Base-by-base conservation (phyloP, 2,329 filamentous ascomycete genomes). In the Phyllosticta citrichinensis region DNA sequence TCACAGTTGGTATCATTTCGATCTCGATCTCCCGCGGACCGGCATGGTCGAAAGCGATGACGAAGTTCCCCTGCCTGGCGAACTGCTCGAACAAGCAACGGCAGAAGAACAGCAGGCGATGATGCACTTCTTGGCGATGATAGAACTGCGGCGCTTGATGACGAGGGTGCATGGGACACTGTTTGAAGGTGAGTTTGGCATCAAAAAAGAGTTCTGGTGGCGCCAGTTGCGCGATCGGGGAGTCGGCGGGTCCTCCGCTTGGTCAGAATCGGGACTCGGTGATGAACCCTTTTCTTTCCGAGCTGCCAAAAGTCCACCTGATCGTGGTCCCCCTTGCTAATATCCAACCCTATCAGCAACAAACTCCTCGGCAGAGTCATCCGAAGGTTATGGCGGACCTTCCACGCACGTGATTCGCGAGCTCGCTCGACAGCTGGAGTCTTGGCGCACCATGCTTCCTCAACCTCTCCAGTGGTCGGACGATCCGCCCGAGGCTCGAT, bases 61-160 rank as follows among this genome's bases (percentile, higher is more conserved):
- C 25, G 64, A 75, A n/a, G 77, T 86, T 4, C 79, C 81, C 14
- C 72, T 85, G 25, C 83, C 83, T 3, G 77, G 77, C 62, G 84
- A 84, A 65, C 77, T 76, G 57, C 74, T 74, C 2, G 73, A 76
- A 1, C 77, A 78, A 14, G 61, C 25, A 27, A 60, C 62, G 27
- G 76, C 40, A 75, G 63, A 63, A 75, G 78, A 62, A 66, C 76
- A 12, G 74, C 72, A 20, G 80, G 82, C 63, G 62, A 83, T 81
- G 63, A 80, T 83, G 62, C 78, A 86, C 65, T 85, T 84, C 67
- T 77, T 81, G 2, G 83, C 83, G 0, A 82, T 85, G 66, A 80
- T 86, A 54, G 80, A 82, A 11, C 74, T 86, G 19, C 75, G 80
- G 20, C 75, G 80, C 24, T 71, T 86, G 2, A 80, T 81, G 47